phyloP scores from a whole-genome alignment of 1,284 basidiomycete species.

The Trichosporon sp. region DNA sequence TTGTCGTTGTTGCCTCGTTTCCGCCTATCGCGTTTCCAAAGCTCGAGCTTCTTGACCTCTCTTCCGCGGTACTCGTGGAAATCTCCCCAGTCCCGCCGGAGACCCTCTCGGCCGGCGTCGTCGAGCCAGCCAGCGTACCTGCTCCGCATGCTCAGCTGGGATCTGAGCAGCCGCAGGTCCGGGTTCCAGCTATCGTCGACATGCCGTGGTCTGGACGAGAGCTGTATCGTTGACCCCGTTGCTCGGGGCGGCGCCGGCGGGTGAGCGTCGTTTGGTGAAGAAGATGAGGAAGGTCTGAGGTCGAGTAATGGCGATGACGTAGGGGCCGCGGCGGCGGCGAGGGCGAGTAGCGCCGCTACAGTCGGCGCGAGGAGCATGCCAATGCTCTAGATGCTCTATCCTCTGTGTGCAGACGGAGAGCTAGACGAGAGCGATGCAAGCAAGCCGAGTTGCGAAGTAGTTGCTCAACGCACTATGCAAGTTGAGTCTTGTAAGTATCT shows the following conservation, averaged over 20 bases:
- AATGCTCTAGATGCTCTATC: no score
- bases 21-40: not conserved
- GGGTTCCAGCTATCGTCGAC: not conserved
- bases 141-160: not conserved
- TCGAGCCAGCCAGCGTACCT: not conserved
- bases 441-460: no score
- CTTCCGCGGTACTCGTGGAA: not conserved
- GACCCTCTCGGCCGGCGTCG: not conserved
- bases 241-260: not conserved
- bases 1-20: not conserved
- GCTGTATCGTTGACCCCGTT: not conserved
- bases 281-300: not conserved
- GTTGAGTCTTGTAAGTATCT: no score
- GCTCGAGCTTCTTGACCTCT: not conserved
- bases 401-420: no score
- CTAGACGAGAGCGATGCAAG: no score
- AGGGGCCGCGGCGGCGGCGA: not conserved
- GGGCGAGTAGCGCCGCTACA: not conserved
- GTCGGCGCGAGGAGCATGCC: not conserved
- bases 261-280: no score
- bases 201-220: not conserved
- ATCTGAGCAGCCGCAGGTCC: not conserved
- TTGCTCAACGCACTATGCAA: no score
- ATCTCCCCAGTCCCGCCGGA: not conserved
- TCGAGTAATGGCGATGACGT: not conserved